phyloP scores from a whole-genome alignment of 768 basidiomycete species.

The Amanita pallidorosea region DNA sequence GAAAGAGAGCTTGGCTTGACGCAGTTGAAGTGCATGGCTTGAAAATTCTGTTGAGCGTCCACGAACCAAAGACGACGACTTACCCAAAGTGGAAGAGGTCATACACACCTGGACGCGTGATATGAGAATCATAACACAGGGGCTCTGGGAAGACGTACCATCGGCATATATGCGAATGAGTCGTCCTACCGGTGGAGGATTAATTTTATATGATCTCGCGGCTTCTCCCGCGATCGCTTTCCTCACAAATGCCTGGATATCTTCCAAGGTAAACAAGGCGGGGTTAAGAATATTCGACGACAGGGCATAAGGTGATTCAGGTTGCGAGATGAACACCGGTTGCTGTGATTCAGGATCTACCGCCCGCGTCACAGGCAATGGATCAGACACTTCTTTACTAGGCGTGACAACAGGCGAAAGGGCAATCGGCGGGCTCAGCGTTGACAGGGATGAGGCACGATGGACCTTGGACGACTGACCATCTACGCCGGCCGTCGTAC shows the following conservation, averaged over 20 bases:
- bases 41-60: slow-evolving; percentile 3
- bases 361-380: slow-evolving; percentile 5
- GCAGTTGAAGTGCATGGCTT: slow-evolving; percentile 90
- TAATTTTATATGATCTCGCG: slow-evolving; percentile 69
- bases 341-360: slow-evolving; percentile 11
- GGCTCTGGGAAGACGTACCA: slow-evolving; percentile 40
- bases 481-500: slow-evolving; percentile 49
- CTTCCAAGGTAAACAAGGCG: slow-evolving; percentile 56
- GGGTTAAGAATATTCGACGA: slow-evolving; percentile 43
- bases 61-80: slow-evolving; percentile 12
- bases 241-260: slow-evolving; percentile 70
- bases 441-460: slow-evolving; percentile 42
- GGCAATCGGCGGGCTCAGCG: slow-evolving; percentile 34
- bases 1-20: slow-evolving; percentile 94
- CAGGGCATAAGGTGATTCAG: slow-evolving; percentile 28
- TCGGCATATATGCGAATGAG: slow-evolving; percentile 92
- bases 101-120: slow-evolving; percentile 62
- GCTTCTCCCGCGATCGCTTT: slow-evolving; percentile 65
- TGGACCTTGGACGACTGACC: slow-evolving; percentile 18
- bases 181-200: slow-evolving; percentile 67
- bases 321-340: slow-evolving; percentile 24
- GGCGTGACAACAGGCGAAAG: slow-evolving; percentile 12
- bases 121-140: slow-evolving; percentile 12
- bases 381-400: slow-evolving; percentile 12
- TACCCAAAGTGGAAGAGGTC: slow-evolving; percentile 97